phyloP scores from a whole-genome alignment of 2,329 filamentous ascomycete genomes.

The Verticillium isaacii region DNA sequence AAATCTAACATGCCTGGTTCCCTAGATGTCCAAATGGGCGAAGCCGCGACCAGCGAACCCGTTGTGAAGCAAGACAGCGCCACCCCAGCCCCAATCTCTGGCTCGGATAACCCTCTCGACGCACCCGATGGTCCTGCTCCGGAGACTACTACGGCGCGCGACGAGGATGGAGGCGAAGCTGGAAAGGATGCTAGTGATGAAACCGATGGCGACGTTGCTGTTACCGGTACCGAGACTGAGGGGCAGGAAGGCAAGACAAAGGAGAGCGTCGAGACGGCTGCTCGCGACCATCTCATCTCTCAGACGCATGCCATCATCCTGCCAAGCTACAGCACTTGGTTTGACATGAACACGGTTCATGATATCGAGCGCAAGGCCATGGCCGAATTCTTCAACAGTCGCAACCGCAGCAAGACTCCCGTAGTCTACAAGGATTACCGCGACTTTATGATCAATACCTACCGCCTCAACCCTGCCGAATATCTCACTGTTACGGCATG shows the following conservation, averaged over 20 bases:
- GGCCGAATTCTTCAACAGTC: constrained; percentile 97
- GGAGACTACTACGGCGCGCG: constrained; percentile 55
- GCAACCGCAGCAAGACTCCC: constrained; percentile 96
- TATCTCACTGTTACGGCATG: constrained; percentile 97
- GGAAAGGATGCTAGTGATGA: constrained; percentile 39
- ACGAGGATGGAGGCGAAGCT: constrained; percentile 63
- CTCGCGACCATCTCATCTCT: constrained; percentile 84
- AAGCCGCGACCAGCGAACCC: constrained; percentile 39
- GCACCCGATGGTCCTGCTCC: constrained; percentile 60
- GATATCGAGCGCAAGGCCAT: constrained; percentile 90
- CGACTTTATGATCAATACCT: constrained; percentile 99
- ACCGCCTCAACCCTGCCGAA: constrained; percentile 90
- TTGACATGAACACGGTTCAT: constrained; percentile 94
- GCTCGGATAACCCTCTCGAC: constrained; percentile 62
- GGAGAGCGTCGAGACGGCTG: constrained; percentile 75
- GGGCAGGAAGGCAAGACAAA: constrained; percentile 66
- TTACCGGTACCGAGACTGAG: constrained; percentile 39
- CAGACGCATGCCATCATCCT: constrained; percentile 96
- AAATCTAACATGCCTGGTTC: not conserved
- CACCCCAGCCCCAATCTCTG: constrained; percentile 49
- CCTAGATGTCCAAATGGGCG: constrained; percentile 60
- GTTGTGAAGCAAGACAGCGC: constrained; percentile 57
- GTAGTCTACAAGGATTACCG: constrained; percentile 98
- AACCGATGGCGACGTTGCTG: constrained; percentile 39
- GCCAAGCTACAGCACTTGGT: constrained; percentile 97